Base-by-base conservation (phyloP, 2,329 filamentous ascomycete genomes). In the Scortechinia acanthostroma region DNA sequence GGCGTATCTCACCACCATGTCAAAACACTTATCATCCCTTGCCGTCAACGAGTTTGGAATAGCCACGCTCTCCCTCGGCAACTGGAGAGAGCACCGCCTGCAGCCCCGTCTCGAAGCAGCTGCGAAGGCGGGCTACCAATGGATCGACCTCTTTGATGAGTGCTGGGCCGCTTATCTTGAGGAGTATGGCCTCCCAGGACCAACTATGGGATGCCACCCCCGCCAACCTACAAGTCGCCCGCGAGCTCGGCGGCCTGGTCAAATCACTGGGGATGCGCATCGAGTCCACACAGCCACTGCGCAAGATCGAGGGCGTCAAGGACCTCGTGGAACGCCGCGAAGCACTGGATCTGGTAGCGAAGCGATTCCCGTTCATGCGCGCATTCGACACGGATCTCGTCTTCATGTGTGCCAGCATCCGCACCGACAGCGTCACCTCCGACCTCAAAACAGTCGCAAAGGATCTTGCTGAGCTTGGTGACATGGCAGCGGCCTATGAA, bases 71-170 rank as follows among this genome's bases (percentile, higher is more conserved):
- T 61, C 58, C 16, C 53, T 61, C 17, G 59, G 58, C 14, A 58
- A 56, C 43, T 53, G 52, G 49, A 46, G 51, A 22, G 44, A 55
- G 4, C 59, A 62, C 44, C 48, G 44, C n/a, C 53, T 62, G 4
- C 45, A 48, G 22, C 50, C 56, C 0, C 53, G 57, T 13, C 51
- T 62, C 13, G 45, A 55, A 45, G 58, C 53, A 37, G 59, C 59
- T 5, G 58, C 58, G 0, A 51, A 52, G 42, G 53, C 57, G 1
- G 58, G 59, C 1, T 62, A 55, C 47, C 47, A 53, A 46, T 55
- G 52, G 49, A 59, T 61, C 45, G 59, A 61, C 45, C 49, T 62
- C 4, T 61, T 62, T 25, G 59, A 62, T 42, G 57, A 62, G 40
- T 60, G 58, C 50, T 62, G 59, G 59, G 58, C 57, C 0, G 53